Base-by-base conservation (phyloP, 176 grass and related monocot species). In the Cenchrus purpureus region DNA sequence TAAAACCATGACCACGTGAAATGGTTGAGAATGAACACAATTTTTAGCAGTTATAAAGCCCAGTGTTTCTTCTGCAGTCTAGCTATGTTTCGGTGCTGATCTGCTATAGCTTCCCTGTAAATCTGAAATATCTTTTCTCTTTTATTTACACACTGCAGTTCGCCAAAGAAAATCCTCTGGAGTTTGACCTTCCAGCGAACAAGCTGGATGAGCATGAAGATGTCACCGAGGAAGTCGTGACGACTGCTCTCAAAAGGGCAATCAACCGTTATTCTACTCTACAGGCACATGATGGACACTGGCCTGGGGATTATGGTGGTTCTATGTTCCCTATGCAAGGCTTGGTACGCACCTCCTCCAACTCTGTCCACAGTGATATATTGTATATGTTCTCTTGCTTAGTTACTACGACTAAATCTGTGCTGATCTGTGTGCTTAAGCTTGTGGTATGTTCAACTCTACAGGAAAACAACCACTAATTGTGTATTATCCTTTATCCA, bases 251-350 rank as follows among this genome's bases (percentile, higher is more conserved):
- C 72, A 95, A 79, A 88, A 93, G 84, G 73, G 92, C 89, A 32
- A 88, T 95, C 28, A 85, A 79, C 61, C 84, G 87, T 15, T 83
- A 63, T 64, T 93, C 92, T 86, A 93, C 89, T 51, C 83, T 98
- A 10, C 92, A 98, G 87, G 85, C 92, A 73, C 87, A 95, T 60
- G 92, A 98, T 91, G 92, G 92, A 32, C 91, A 98, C 85, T 98
- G 92, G 95, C 76, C 92, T 73, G 91, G 95, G 60, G 95, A 95
- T 87, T 95, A 90, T 74, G 95, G 92, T 11, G 95, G 95, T 5
- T 92, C 95, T 62, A 90, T 98, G 95, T 95, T 95, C 81, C 89
- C 93, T 75, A 79, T 98, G 91, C 95, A 92, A 46, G 87, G 89
- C 86, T 87, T 98, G 92, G 95, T 98, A 93, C 74, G 37, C 37